A percentile compares a stretch with the other conserved stretches of the same genome.
phyloP scores from a whole-genome alignment of 805 yeast species.

The Metschnikowia shivogae region DNA sequence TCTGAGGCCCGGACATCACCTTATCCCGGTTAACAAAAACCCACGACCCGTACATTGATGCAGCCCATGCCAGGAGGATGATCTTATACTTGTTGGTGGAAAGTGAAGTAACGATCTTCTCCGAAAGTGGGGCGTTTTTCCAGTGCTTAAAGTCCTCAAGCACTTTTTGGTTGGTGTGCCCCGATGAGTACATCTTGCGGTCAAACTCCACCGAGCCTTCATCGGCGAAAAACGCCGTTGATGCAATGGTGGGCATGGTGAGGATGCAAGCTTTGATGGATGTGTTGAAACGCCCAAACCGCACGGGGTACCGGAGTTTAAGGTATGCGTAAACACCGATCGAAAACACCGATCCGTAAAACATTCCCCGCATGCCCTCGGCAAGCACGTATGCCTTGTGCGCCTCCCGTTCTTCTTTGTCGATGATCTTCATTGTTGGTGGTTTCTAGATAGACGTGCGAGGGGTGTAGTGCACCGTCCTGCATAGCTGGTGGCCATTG shows the following conservation, averaged over 20 bases:
- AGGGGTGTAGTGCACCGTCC: too few species aligned
- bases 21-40: constrained; percentile 25
- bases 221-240: constrained; percentile 40
- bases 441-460: too few species aligned
- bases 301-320: constrained; percentile 29
- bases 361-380: constrained; percentile 38
- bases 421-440: constrained; percentile 35
- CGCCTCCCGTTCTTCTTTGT: constrained; percentile 37
- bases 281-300: constrained; percentile 34
- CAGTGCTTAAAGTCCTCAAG: constrained; percentile 35
- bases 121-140: constrained; percentile 29
- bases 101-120: constrained; percentile 27
- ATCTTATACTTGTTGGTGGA: constrained; percentile 34
- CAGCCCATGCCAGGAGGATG: constrained; percentile 37
- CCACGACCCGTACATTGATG: constrained; percentile 32
- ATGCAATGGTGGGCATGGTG: constrained; percentile 37
- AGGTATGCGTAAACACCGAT: constrained; percentile 31
- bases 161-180: constrained; percentile 23
- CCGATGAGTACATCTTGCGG: constrained; percentile 31
- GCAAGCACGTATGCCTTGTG: constrained; percentile 32
- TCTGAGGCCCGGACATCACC: constrained; percentile 25
- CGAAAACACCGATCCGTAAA: constrained; percentile 32
- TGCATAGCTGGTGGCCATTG: too few species aligned
- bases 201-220: constrained; percentile 44
- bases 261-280: constrained; percentile 36